phyloP scores from a whole-genome alignment of 768 basidiomycete genomes.

The Fibroporia radiculosa region DNA sequence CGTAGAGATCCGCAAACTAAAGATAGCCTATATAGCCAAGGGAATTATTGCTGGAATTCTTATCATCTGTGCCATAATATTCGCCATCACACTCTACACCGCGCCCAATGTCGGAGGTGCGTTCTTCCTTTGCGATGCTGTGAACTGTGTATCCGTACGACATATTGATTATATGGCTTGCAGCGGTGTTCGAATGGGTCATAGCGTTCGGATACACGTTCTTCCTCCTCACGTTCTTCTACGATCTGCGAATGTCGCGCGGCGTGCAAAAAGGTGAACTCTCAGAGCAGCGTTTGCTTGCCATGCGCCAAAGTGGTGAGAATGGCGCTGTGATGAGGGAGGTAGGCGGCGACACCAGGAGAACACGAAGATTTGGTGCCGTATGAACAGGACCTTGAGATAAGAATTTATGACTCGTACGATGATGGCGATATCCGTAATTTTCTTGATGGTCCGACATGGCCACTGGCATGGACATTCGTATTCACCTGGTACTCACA shows the following conservation, averaged over 20 bases:
- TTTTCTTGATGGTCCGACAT: too few species aligned
- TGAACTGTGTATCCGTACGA: background rate
- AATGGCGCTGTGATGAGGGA: slow-evolving; percentile 5
- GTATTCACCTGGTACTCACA: too few species aligned
- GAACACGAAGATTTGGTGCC: too few species aligned
- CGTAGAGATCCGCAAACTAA: slow-evolving; percentile 34
- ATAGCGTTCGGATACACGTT: slow-evolving; percentile 68
- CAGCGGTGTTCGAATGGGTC: slow-evolving; percentile 67
- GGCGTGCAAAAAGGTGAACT: slow-evolving; percentile 43
- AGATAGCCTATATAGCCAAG: slow-evolving; percentile 52
- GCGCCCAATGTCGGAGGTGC: slow-evolving; percentile 43
- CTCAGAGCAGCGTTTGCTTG: slow-evolving; percentile 23
- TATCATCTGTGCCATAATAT: slow-evolving; percentile 55
- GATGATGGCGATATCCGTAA: too few species aligned
- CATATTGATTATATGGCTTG: background rate
- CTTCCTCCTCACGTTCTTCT: slow-evolving; percentile 66
- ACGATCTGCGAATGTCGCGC: slow-evolving; percentile 59
- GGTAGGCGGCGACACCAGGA: slow-evolving; percentile 4
- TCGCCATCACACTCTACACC: slow-evolving; percentile 43
- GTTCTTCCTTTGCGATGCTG: slow-evolving; percentile 6
- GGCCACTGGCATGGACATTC: too few species aligned
- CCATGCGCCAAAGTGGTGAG: slow-evolving; percentile 15
- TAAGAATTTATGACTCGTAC: too few species aligned
- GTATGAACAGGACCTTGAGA: too few species aligned
- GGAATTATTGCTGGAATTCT: slow-evolving; percentile 50